Conservation (phyloP, 2,329 filamentous ascomycete species). For the Colletotrichum tamarilloi region DNA sequence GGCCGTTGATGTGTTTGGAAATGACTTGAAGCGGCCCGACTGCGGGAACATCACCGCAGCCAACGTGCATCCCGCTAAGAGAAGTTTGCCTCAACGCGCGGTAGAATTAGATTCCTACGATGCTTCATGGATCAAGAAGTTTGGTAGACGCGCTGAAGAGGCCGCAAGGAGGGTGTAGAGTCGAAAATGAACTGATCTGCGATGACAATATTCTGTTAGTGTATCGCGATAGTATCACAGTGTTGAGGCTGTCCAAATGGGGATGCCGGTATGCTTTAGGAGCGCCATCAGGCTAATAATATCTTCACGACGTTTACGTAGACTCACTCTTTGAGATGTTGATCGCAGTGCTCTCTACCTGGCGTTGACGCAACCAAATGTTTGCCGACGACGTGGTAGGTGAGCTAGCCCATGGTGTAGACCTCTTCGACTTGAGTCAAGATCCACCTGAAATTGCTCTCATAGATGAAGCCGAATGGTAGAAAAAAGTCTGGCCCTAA, state of each 20-base stretch:
- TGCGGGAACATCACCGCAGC: constrained; percentile 63
- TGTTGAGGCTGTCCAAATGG: neutral
- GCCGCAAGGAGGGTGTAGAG: neutral
- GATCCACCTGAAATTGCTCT: too few relatives aligned
- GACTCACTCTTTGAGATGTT: neutral
- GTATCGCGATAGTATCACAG: neutral
- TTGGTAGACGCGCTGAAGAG: constrained; percentile 43
- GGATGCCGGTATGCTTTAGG: neutral
- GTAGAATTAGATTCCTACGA: constrained; percentile 60
- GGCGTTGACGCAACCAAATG: too few relatives aligned
- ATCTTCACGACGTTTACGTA: neutral
- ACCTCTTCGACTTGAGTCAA: too few relatives aligned
- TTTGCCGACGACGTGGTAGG: too few relatives aligned
- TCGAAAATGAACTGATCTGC: too few relatives aligned
- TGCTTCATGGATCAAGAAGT: constrained; percentile 60
- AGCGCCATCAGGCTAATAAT: neutral
- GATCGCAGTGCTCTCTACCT: neutral
- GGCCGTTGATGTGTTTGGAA: constrained; percentile 71
- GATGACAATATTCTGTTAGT: neutral
- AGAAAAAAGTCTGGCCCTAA: too few relatives aligned
- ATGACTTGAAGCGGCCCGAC: constrained; percentile 64
- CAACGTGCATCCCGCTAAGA: constrained; percentile 45
- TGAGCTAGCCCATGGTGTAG: too few relatives aligned
- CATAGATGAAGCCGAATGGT: too few relatives aligned
- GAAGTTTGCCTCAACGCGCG: constrained; percentile 47